Evolutionary conservation across 805 yeast species (phyloP), one percentile per base, ranked within the genome.

Genomic region (Candida oleophila): DNA sequence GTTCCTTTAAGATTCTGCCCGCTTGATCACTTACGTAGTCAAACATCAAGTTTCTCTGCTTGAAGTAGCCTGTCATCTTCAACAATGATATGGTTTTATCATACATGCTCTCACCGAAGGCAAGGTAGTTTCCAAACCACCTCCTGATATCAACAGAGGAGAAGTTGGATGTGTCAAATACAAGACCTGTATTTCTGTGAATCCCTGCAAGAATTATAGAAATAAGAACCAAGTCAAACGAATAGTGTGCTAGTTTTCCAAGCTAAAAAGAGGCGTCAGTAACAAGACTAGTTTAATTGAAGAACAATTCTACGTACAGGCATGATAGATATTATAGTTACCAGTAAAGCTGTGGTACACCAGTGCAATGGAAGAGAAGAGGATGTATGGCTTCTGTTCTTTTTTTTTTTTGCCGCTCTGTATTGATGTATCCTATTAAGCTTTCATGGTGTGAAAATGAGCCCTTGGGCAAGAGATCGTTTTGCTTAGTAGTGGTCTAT

Each of bases 171-270:
- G 83, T 72, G 60, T 80, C 73, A 64, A 82, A 62, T 49, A 77
- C 78, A 41, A 83, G 71, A 0, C 97, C 97, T 0, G 96, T 87
- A 51, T 87, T 83, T 51, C 89, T 78, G 61, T 89, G 85, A 44
- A 91, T 77, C 2, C 96, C 96, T 0, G 97, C 96, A 38, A 92
- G 69, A 12, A 91, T 73, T 62, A 94, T 81, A 2, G 96, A 87
- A 7, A 89, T 70, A 48, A 91, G 71, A 2, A 91, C 80, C 51
- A 90, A 75, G 60, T 91, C 97, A 46, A 89, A 57, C 0, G 92
- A 79, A 55, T 81, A 80, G 65, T 89, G 97, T 9, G 86, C 63
- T 46, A 84, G 54, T 61, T 74, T 80, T 2, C 90, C 89, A 36
- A 87, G 53, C 87, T 76, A 25, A 25, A 45, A 2, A 22, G 19